A percentile compares a stretch with the other conserved stretches of the same genome.
These are phyloP conservation scores for Picocystis sp. DNA, from an alignment of 163 green algal species.

Conservation along the genomic window DNA sequence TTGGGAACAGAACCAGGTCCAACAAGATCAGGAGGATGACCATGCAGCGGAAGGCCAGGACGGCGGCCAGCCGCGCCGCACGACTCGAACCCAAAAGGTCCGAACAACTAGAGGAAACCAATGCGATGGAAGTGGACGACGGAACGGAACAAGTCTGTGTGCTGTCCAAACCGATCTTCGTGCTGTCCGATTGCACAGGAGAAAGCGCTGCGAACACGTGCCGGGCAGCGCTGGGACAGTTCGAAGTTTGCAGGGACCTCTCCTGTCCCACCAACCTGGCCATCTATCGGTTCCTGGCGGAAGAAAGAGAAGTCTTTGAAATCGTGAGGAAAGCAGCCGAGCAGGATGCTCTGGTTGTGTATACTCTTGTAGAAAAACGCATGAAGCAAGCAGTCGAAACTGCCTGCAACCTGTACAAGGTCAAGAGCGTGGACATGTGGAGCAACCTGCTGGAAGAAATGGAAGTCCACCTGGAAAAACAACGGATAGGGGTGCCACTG, in stretches of 20 bases:
- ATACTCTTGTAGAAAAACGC: constrained; percentile 24
- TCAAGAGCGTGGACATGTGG: constrained; percentile 26
- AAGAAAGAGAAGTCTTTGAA: constrained; percentile 13
- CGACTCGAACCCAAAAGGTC: too few species aligned
- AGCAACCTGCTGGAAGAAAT: constrained; percentile 15
- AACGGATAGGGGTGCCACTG: constrained; percentile 9
- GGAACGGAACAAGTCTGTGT: too few species aligned
- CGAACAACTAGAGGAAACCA: too few species aligned
- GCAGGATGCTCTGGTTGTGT: constrained; percentile 33
- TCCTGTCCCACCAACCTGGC: constrained; percentile 24
- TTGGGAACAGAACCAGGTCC: too few species aligned
- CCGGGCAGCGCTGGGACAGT: constrained; percentile 29
- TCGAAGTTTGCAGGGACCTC: constrained; percentile 25
- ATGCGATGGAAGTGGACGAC: too few species aligned
- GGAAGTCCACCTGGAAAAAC: constrained; percentile 23
- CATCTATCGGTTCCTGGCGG: constrained; percentile 30
- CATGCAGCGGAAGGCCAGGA: too few species aligned
- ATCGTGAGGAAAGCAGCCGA: constrained; percentile 23
- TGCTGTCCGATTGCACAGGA: constrained; percentile 28
- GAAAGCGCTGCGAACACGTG: constrained; percentile 30
- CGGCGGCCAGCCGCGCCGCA: too few species aligned
- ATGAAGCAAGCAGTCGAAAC: constrained; percentile 20
- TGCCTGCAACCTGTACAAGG: constrained; percentile 18
- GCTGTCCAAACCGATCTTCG: constrained; percentile 24
- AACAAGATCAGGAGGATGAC: too few species aligned